Conservation (phyloP, 768 basidiomycete species). For the Rhizopogon salebrosus region DNA sequence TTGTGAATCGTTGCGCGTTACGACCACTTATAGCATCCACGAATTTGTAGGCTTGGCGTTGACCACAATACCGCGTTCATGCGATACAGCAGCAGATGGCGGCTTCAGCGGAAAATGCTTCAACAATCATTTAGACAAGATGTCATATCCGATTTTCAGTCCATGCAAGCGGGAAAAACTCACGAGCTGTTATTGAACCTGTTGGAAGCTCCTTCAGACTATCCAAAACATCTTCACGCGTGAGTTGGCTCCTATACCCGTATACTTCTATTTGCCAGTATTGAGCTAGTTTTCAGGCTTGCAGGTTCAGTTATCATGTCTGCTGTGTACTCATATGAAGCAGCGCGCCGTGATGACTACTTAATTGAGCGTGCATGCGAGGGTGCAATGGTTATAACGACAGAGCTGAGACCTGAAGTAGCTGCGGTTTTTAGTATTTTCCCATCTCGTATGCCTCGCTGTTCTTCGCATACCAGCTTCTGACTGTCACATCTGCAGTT, state of each 20-base stretch:
- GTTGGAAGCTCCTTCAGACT: background rate
- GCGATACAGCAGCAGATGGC: conserved; percentile 20
- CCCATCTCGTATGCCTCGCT: too few relatives aligned
- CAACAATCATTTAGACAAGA: conserved; percentile 5
- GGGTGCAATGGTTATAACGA: too few relatives aligned
- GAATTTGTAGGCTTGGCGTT: background rate
- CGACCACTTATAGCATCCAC: background rate
- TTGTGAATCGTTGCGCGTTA: background rate
- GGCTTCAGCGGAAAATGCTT: conserved; percentile 14
- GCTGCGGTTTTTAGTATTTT: too few relatives aligned
- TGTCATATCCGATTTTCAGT: background rate
- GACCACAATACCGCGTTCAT: conserved; percentile 9
- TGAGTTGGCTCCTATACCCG: too few relatives aligned
- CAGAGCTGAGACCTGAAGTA: too few relatives aligned
- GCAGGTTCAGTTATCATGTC: background rate
- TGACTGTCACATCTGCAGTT: conserved; percentile 13
- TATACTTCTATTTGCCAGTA: too few relatives aligned
- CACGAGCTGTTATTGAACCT: background rate
- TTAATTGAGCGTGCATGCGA: background rate
- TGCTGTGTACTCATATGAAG: background rate
- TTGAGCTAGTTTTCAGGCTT: background rate
- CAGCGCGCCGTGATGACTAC: background rate
- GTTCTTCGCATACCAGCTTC: background rate
- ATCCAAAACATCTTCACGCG: too few relatives aligned
- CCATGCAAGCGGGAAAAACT: conserved; percentile 2